Conservation (phyloP, 2,329 filamentous ascomycete species). For the Xylaria sp. region DNA sequence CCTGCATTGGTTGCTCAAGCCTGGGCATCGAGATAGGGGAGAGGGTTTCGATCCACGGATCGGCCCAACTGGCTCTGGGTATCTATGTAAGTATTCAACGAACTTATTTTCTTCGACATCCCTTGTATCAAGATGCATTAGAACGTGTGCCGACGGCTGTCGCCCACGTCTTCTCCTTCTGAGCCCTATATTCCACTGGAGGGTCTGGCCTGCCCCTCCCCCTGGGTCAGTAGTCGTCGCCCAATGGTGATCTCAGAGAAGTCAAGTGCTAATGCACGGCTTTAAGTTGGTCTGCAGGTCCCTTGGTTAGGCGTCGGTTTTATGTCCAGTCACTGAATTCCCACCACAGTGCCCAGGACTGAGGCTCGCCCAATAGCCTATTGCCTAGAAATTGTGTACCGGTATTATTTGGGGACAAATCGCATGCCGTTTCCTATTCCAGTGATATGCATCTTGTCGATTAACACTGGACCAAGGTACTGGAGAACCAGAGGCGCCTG, state of each 20-base stretch:
- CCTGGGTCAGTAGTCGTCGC: not conserved
- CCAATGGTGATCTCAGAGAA: not conserved
- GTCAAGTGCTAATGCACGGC: not conserved
- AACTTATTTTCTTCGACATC: not conserved
- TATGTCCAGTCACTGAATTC: not conserved
- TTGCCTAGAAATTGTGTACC: not conserved
- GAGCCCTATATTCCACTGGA: not conserved
- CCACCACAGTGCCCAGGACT: not conserved
- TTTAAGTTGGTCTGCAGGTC: not conserved
- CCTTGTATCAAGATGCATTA: constrained; percentile 2
- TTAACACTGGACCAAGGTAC: not conserved
- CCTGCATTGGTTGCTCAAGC: not conserved
- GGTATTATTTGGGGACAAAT: not conserved
- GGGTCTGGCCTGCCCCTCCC: not conserved
- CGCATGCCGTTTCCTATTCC: not conserved
- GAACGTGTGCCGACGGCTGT: constrained; percentile 2
- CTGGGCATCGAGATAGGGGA: constrained; percentile 3
- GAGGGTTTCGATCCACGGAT: constrained; percentile 4
- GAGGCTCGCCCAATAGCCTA: not conserved
- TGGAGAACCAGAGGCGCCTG: not conserved
- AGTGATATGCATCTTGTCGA: not conserved
- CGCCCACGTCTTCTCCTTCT: constrained; percentile 1
- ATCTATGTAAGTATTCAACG: not conserved
- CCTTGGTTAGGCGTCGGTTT: not conserved
- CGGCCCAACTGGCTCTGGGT: constrained; percentile 2